Conservation (phyloP, 164 flowering plant genomes). For the Sedum album region DNA sequence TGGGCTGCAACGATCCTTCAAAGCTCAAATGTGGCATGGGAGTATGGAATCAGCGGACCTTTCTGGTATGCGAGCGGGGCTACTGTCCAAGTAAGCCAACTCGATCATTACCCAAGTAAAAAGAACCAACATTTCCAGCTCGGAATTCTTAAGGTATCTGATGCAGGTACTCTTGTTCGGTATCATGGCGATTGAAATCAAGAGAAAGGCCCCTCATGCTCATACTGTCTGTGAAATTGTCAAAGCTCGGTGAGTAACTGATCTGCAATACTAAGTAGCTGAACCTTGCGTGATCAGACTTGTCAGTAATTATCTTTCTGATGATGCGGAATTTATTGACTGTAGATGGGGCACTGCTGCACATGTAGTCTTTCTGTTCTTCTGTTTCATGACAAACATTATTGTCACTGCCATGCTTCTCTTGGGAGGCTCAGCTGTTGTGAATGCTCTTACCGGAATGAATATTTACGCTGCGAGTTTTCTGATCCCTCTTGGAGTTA, state of each 20-base stretch:
- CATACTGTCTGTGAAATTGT: conserved; percentile 96
- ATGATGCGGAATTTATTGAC: not conserved
- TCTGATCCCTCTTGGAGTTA: conserved; percentile 86
- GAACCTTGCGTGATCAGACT: not conserved
- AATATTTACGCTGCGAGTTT: conserved; percentile 96
- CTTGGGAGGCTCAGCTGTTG: conserved; percentile 97
- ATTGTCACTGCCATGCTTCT: conserved; percentile 98
- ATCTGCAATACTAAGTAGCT: not conserved
- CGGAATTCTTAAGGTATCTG: not conserved
- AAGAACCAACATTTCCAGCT: not conserved
- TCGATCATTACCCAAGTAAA: not conserved
- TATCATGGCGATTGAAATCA: conserved; percentile 90
- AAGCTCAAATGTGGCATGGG: conserved; percentile 96
- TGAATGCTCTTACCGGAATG: conserved; percentile 92
- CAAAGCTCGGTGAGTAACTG: conserved; percentile 56
- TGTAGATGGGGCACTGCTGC: conserved; percentile 90
- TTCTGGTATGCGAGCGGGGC: conserved; percentile 99
- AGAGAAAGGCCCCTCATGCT: conserved; percentile 92
- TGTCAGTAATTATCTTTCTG: not conserved
- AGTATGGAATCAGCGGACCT: conserved; percentile 93
- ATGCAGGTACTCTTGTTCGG: conserved; percentile 87
- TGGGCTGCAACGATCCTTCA: conserved; percentile 98
- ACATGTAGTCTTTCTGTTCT: conserved; percentile 68
- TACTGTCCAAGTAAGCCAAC: conserved; percentile 60
- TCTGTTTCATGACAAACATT: conserved; percentile 88